These are phyloP conservation scores for Nakazawaea wyomingensis DNA, from an alignment of 805 yeast species.

Conservation along the genomic window DNA sequence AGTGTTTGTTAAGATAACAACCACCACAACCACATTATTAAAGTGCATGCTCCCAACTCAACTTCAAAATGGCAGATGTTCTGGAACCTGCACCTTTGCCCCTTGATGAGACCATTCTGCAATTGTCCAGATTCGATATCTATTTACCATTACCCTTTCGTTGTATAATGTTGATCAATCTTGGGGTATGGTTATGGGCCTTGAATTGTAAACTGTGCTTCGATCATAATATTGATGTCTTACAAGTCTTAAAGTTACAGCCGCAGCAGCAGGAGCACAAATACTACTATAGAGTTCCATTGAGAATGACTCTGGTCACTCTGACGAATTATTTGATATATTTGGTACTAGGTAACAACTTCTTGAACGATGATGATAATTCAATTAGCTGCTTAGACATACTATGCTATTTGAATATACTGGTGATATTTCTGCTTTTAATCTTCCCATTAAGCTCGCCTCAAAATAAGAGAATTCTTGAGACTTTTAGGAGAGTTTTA, in stretches of 20 bases:
- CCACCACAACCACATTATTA: too few relatives aligned
- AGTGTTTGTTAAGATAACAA: too few relatives aligned
- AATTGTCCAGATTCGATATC: conserved; percentile 24
- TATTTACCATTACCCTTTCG: conserved; percentile 46
- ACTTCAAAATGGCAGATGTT: conserved; percentile 6
- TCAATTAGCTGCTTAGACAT: conserved; percentile 25
- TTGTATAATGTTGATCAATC: conserved; percentile 40
- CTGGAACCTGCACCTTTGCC: conserved; percentile 10
- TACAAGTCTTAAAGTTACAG: conserved; percentile 34
- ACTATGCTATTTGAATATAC: conserved; percentile 35
- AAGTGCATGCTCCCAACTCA: too few relatives aligned
- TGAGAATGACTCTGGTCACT: conserved; percentile 21
- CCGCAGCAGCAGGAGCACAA: conserved; percentile 20
- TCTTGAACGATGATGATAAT: conserved; percentile 14
- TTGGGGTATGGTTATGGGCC: conserved; percentile 53
- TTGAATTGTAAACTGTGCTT: conserved; percentile 35
- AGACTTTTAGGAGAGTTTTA: conserved; percentile 48
- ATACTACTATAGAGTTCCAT: conserved; percentile 14
- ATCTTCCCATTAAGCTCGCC: conserved; percentile 28
- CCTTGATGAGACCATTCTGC: conserved; percentile 10
- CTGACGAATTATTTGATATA: conserved; percentile 25
- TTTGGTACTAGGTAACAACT: conserved; percentile 18
- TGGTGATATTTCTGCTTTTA: conserved; percentile 27
- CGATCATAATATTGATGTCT: conserved; percentile 38
- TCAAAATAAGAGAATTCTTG: conserved; percentile 38